Conservation (phyloP, 2,329 filamentous ascomycete species). For the Fusarium torulosum region DNA sequence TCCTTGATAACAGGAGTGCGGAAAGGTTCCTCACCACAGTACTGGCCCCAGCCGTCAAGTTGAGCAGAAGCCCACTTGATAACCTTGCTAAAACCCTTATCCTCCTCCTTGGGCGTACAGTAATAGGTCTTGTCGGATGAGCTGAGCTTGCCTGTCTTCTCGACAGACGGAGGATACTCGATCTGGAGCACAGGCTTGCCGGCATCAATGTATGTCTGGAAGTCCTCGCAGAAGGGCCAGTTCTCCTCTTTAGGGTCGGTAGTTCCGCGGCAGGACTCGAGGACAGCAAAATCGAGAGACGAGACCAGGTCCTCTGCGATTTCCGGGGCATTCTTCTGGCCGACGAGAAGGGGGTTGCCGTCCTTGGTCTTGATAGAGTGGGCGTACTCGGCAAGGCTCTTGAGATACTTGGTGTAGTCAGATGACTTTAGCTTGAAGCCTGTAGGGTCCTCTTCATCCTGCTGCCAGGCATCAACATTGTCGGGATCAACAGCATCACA, state of each 20-base stretch:
- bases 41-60: conserved; percentile 52
- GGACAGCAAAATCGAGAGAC: conserved; percentile 52
- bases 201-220: conserved; percentile 48
- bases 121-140: conserved; percentile 45
- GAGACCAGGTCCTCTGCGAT: conserved; percentile 45
- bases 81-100: conserved; percentile 51
- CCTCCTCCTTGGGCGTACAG: conserved; percentile 44
- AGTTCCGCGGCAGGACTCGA: conserved; percentile 53
- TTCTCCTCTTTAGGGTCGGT: conserved; percentile 33
- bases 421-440: conserved; percentile 48
- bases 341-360: conserved; percentile 47
- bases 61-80: conserved; percentile 51
- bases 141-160: conserved; percentile 43
- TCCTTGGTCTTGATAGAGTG: conserved; percentile 47
- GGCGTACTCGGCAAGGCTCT: conserved; percentile 48
- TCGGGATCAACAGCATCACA: conserved; percentile 54
- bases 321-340: conserved; percentile 53
- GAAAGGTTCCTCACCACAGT: conserved; percentile 47
- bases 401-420: conserved; percentile 51
- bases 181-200: conserved; percentile 53
- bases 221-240: conserved; percentile 49
- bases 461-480: conserved; percentile 52
- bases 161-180: conserved; percentile 51
- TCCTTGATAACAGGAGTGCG: conserved; percentile 43
- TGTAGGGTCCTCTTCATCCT: conserved; percentile 45